Evolutionary conservation across 2,329 filamentous ascomycete genomes (phyloP).

Genomic region (Beauveria caledonica): DNA sequence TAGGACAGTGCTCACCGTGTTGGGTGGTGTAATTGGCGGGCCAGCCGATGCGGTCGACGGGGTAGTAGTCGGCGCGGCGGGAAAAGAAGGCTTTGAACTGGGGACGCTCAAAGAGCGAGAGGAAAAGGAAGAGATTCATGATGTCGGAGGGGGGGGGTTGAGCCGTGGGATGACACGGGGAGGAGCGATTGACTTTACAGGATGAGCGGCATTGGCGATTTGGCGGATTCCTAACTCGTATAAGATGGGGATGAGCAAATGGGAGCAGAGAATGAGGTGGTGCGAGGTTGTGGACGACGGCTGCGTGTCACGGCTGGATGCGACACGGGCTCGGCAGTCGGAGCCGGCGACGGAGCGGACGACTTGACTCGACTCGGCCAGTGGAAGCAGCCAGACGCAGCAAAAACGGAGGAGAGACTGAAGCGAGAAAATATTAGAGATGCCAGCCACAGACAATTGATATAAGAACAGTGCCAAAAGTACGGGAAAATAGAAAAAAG

Average conservation of each 20-base stretch:
- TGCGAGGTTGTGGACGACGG: background rate
- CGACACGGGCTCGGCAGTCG: background rate
- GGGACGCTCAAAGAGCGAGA: background rate
- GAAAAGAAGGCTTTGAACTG: background rate
- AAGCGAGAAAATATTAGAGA: background rate
- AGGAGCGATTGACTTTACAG: background rate
- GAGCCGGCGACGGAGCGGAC: background rate
- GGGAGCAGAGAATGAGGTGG: background rate
- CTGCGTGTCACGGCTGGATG: background rate
- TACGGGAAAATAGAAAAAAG: no score
- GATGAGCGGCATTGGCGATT: background rate
- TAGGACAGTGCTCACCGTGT: conserved; percentile 6
- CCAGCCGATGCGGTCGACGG: background rate
- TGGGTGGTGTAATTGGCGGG: background rate
- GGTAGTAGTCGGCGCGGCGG: background rate
- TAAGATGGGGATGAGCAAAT: no score
- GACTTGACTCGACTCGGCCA: no score
- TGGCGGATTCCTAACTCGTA: background rate
- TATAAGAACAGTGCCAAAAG: background rate
- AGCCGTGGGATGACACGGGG: background rate
- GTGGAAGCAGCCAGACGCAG: background rate
- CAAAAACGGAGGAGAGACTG: background rate
- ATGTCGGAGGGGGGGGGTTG: background rate
- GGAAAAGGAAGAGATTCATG: background rate
- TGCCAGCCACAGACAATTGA: no score